Evolutionary conservation across 345 rosid species (phyloP).

Genomic region (Camelina hispida): DNA sequence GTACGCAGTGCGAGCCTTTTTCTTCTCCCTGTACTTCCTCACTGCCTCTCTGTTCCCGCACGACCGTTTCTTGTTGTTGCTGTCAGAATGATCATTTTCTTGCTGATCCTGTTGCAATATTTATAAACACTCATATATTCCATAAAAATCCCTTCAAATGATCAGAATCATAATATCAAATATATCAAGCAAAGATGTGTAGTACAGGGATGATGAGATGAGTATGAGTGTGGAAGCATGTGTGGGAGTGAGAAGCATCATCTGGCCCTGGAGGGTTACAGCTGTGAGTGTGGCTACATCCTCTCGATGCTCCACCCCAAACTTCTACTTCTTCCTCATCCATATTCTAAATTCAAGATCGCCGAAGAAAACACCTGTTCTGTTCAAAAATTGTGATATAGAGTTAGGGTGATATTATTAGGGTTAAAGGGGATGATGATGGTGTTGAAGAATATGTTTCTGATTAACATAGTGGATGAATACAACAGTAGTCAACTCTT

Average conservation of each 20-base stretch:
- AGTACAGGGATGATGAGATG: slow-evolving; percentile 48
- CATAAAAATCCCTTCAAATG: background rate
- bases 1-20: slow-evolving; percentile 72
- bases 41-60: slow-evolving; percentile 81
- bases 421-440: background rate
- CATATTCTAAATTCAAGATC: slow-evolving; percentile 18
- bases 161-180: slow-evolving; percentile 2
- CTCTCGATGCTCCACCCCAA: slow-evolving; percentile 31
- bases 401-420: background rate
- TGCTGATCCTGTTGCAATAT: slow-evolving; percentile 30
- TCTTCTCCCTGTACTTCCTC: slow-evolving; percentile 78
- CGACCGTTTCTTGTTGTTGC: slow-evolving; percentile 47
- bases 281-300: slow-evolving; percentile 79
- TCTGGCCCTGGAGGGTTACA: slow-evolving; percentile 76
- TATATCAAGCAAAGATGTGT: background rate
- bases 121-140: background rate
- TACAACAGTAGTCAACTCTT: slow-evolving; percentile 30
- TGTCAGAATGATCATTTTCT: slow-evolving; percentile 48
- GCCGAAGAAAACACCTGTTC: background rate
- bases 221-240: slow-evolving; percentile 76
- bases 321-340: slow-evolving; percentile 29
- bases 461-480: slow-evolving; percentile 21
- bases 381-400: slow-evolving; percentile 1
- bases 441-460: slow-evolving; percentile 31
- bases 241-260: slow-evolving; percentile 62